Evolutionary conservation across 1,284 basidiomycete genomes (phyloP).

Genomic region (Volvariella surrecta): DNA sequence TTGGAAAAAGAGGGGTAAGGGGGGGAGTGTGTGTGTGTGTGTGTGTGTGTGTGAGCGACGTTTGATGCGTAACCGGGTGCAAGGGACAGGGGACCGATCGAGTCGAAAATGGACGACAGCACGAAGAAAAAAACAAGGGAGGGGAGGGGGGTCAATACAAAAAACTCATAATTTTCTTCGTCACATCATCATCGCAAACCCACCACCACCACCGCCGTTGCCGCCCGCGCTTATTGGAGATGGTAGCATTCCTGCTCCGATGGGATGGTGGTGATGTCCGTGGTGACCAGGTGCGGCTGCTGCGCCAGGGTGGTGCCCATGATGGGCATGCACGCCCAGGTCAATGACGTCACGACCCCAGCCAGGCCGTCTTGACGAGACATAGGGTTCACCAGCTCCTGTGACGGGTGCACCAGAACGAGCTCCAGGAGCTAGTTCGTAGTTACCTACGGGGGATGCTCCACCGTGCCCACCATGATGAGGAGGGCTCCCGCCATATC

Average conservation of each 20-base stretch:
- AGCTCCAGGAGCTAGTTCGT: constrained; percentile 14
- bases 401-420: constrained; percentile 5
- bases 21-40: no score
- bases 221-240: constrained; percentile 9
- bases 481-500: constrained; percentile 6
- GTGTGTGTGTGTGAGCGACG: no score
- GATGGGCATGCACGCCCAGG: constrained; percentile 6
- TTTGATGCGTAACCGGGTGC: no score
- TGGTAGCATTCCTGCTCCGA: not conserved
- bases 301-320: constrained; percentile 9
- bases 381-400: constrained; percentile 8
- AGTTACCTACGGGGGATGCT: constrained; percentile 5
- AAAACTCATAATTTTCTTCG: no score
- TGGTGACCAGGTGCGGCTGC: constrained; percentile 4
- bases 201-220: constrained; percentile 14
- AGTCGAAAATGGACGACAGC: no score
- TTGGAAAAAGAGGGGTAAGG: no score
- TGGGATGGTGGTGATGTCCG: not conserved
- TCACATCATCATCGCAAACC: constrained; percentile 20
- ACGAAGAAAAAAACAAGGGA: no score
- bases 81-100: no score
- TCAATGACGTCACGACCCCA: no score
- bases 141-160: no score
- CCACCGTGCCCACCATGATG: not conserved
- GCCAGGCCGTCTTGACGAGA: constrained; percentile 7